Conservation (phyloP, 2,329 filamentous ascomycete genomes). For the Cercospora sesami region DNA sequence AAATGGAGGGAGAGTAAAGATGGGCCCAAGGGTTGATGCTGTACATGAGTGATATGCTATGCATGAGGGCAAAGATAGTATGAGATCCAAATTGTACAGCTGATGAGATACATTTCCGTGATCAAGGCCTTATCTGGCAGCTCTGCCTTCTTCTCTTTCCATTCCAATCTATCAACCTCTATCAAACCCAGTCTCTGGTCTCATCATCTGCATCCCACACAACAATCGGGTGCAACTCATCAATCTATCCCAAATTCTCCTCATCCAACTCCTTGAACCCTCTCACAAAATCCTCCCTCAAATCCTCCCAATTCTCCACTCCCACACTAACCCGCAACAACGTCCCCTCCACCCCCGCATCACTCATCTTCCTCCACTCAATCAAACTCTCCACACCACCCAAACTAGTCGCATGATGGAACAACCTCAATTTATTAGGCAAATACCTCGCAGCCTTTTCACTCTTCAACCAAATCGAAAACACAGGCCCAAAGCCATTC, state of each 20-base stretch:
- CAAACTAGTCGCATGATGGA: constrained; percentile 92
- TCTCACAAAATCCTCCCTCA: constrained; percentile 70
- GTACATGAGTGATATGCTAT: neutral
- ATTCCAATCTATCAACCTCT: neutral
- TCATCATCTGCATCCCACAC: neutral
- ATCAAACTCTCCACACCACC: constrained; percentile 94
- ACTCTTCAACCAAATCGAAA: constrained; percentile 67
- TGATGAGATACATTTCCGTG: neutral
- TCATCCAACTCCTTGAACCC: constrained; percentile 60
- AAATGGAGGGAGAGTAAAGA: no score
- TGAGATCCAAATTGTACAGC: neutral
- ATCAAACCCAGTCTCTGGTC: neutral
- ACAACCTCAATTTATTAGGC: constrained; percentile 76
- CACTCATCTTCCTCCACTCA: constrained; percentile 92
- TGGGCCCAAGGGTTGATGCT: neutral
- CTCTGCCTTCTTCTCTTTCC: neutral
- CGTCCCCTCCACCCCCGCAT: constrained; percentile 67
- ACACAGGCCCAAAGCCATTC: constrained; percentile 84
- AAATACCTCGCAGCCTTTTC: constrained; percentile 64
- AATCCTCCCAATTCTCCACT: constrained; percentile 81
- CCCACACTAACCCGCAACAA: constrained; percentile 82
- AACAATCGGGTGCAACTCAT: neutral
- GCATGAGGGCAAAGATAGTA: neutral
- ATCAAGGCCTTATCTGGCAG: neutral
- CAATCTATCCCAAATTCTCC: constrained; percentile 15